phyloP scores from a whole-genome alignment of 108 stramenopile species.

The Mediolabrus comicus region DNA sequence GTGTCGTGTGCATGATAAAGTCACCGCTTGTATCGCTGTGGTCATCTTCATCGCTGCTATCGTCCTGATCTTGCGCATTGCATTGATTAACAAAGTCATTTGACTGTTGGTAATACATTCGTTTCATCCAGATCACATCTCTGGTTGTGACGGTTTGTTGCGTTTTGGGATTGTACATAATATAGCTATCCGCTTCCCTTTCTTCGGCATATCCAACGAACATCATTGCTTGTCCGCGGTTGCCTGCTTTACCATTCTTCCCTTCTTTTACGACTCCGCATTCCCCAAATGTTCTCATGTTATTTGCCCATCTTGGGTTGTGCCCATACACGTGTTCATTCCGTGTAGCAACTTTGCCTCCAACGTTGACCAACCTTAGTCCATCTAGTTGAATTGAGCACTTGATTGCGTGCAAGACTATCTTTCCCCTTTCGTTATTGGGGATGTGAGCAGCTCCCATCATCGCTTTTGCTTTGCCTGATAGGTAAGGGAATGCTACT shows the following conservation, averaged over 20 bases:
- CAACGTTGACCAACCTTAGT: not conserved
- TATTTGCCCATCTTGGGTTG: not conserved
- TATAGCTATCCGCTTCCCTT: not conserved
- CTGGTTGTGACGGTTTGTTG: not conserved
- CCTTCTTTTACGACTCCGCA: constrained; percentile 15
- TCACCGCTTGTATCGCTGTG: no score
- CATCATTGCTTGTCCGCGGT: constrained; percentile 14
- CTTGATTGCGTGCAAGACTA: not conserved
- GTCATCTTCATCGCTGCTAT: no score
- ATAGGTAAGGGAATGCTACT: not conserved
- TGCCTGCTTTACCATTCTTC: constrained; percentile 6
- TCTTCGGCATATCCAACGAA: constrained; percentile 29
- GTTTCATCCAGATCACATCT: constrained; percentile 22
- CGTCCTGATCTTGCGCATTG: no score
- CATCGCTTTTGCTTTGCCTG: not conserved
- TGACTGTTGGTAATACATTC: constrained; percentile 1
- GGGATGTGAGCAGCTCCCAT: not conserved
- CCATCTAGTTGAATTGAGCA: not conserved
- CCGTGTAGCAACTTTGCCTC: no score
- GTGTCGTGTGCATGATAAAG: no score
- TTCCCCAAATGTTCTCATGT: constrained; percentile 22
- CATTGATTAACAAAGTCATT: no score
- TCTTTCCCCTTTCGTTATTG: not conserved
- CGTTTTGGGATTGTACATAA: constrained; percentile 6
- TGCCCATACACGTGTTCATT: no score